phyloP scores from a whole-genome alignment of 2,329 filamentous ascomycete species.

The Penicillium corylophilum region DNA sequence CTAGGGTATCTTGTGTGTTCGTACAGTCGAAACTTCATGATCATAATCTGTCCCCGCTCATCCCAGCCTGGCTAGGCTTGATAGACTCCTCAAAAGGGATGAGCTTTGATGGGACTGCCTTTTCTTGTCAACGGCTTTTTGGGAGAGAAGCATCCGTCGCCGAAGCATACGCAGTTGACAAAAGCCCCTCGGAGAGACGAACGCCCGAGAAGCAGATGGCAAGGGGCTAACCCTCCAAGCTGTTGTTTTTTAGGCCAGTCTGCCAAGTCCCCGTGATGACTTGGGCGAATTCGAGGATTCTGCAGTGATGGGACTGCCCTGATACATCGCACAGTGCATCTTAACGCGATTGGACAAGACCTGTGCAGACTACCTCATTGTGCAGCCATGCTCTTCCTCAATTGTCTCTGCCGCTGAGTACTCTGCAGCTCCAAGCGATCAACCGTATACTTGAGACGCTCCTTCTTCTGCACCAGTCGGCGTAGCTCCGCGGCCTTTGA shows the following conservation, averaged over 20 bases:
- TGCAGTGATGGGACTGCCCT: not conserved
- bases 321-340: no score
- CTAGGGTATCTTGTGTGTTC: not conserved
- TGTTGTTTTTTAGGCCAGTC: not conserved
- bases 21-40: not conserved
- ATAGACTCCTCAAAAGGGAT: not conserved
- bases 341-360: not conserved
- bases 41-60: not conserved
- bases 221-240: not conserved
- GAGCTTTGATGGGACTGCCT: not conserved
- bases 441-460: slow-evolving; percentile 81
- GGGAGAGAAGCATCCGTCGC: not conserved
- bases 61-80: not conserved
- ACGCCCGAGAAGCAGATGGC: not conserved
- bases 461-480: slow-evolving; percentile 75
- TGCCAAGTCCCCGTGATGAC: not conserved
- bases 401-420: slow-evolving; percentile 69
- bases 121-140: not conserved
- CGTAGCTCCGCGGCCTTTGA: slow-evolving; percentile 60
- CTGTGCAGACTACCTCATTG: slow-evolving; percentile 29
- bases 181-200: not conserved
- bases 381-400: slow-evolving; percentile 71
- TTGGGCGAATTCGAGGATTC: not conserved
- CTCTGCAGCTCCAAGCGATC: slow-evolving; percentile 83
- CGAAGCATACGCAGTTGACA: not conserved